Evolutionary conservation across 106 monocot species (phyloP), one percentile per base, ranked within the genome.

Genomic region (Amphibolis antarctica): DNA sequence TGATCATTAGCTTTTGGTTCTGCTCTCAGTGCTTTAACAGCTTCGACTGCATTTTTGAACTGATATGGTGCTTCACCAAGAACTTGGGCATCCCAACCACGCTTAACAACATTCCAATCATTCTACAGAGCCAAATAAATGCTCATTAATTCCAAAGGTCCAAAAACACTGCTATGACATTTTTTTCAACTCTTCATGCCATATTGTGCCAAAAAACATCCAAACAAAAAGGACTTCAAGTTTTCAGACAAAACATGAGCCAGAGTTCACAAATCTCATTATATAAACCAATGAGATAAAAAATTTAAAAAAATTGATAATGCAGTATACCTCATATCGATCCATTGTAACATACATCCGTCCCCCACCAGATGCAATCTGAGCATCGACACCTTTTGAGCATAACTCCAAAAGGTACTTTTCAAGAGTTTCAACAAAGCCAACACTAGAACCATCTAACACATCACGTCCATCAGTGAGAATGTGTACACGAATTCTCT

Each of bases 311-410:
- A 59, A 59, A n/a, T 1, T 47, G 24, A 17, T 10, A 25, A 22
- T 69, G 27, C 13, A 47, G 17, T 28, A 17, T 80, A 96, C 96
- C 96, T 96, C 96, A 71, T 96, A 90, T 28, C 90, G 89, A 46
- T 96, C 96, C 96, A 96, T 90, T 55, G 84, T 90, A 29, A 96
- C 96, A 74, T 96, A 82, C 90, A 96, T 96, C 12, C 96, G 81
- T n/a, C 96, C 96, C 58, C 96, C 96, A 77, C 96, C 96, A 67
- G 96, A 96, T 63, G 96, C 96, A 80, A 96, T 85, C 50, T 72
- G 79, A 59, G 96, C 96, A 82, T 96, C 96, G 70, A 90, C 53
- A 19, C 96, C 96, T 55, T 82, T 90, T 66, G 72, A 74, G 12
- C 80, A 76, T 71, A 96, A 74, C 23, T 84, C 62, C 7, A 57